Percentiles rank a stretch among this genome's conserved stretches.
These are phyloP conservation scores for Streptanthus diversifolius DNA, from an alignment of 345 rosid genomes.

Conservation along the genomic window DNA sequence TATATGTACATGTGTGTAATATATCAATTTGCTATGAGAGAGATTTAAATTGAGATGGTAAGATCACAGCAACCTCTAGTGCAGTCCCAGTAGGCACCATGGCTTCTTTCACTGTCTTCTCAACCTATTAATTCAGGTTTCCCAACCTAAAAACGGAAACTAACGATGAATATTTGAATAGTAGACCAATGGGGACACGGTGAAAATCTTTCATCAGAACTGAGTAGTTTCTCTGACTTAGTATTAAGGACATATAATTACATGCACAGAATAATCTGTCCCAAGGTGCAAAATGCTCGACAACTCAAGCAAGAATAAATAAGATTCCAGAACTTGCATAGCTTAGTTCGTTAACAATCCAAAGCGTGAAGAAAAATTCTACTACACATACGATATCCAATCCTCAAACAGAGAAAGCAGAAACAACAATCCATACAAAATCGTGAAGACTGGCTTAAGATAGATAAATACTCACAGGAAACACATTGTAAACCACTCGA, in stretches of 20 bases:
- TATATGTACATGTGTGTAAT: background rate
- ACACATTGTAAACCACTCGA: constrained; percentile 69
- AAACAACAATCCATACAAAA: background rate
- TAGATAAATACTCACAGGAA: constrained; percentile 53
- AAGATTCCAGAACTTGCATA: constrained; percentile 3
- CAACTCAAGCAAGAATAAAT: constrained; percentile 16
- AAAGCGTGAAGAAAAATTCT: background rate
- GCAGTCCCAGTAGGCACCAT: constrained; percentile 86
- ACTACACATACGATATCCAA: background rate
- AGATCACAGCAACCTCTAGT: constrained; percentile 59
- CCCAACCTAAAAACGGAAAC: constrained; percentile 53
- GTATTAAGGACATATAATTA: background rate
- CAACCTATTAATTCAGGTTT: constrained; percentile 86
- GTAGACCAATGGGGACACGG: background rate
- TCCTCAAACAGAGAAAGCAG: background rate
- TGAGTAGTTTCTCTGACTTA: background rate
- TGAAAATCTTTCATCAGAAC: background rate
- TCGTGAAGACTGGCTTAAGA: constrained; percentile 1
- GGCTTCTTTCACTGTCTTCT: constrained; percentile 77
- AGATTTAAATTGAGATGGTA: background rate
- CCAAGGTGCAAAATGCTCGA: background rate
- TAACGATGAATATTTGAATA: background rate
- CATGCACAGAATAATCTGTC: constrained; percentile 6
- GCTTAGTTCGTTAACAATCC: background rate
- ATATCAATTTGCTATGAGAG: background rate